Base-by-base conservation (phyloP, 805 yeast species). In the Torulaspora gathmanii region DNA sequence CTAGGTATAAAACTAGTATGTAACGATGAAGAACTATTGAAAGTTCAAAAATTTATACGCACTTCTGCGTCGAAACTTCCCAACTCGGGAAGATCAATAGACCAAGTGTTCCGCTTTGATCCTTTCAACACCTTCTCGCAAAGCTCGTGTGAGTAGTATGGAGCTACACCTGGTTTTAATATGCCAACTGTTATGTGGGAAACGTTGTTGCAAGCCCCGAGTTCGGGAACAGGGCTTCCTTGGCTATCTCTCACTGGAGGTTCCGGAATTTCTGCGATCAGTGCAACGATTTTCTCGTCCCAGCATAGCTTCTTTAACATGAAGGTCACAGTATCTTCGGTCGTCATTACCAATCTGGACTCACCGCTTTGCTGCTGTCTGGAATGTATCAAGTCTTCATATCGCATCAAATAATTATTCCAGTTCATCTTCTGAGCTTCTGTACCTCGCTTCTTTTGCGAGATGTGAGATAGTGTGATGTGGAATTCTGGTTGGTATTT, bases 151-250 rank as follows among this genome's bases (percentile, higher is more conserved):
- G 90, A 76, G 51, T 78, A 75, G 19, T 69, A 60, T 0, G 93
- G 80, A 41, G 63, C 68, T 3, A 75, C 69, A 0, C 64, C 64
- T 0, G 69, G 68, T 1, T 68, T 54, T 1, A 67, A 57, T 0
- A 86, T 77, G 0, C 90, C 95, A 11, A 87, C 57, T 0, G 97
- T 90, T 34, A 89, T 75, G 60, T 90, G 97, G 0, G 83, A 71
- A 47, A 63, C 61, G 42, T 65, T 60, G 46, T 79, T 77, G 0
- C 71, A 70, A 7, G 72, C 62, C 1, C 49, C 36, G 5, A 64
- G 41, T n/a, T 57, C 54, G 22, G 42, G 35, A 3, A 55, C 49
- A 9, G 27, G 34, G 1, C 55, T n/a, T 2, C 53, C 52, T 2
- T 45, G 23, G 2, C 45, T 10, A 29, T 52, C 54, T 10, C n/a